Evolutionary conservation across 2,329 filamentous ascomycete genomes (phyloP), one percentile per base, ranked within the genome.

Genomic region (Phyllosticta paracitricarpa): DNA sequence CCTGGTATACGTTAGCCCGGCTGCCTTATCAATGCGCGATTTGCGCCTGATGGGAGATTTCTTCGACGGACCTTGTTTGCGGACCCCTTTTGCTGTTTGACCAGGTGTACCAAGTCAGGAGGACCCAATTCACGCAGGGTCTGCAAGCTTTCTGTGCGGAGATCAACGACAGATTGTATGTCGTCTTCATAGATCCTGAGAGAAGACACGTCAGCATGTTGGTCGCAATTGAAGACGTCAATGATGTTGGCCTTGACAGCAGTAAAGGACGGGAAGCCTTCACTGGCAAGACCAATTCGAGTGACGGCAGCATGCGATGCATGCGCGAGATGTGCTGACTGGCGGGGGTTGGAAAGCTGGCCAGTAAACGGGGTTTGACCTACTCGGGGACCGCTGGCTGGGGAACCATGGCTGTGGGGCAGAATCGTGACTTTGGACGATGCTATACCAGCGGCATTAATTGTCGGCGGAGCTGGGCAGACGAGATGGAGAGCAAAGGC

Each of bases 91-190:
- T 83, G 81, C 69, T 86, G 84, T 72, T 97, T 97, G 69, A 96
- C 84, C 62, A 99, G 83, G 77, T 99, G 94, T 51, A 97, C 93
- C 28, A 99, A 83, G 76, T 99, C 94, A 59, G 94, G 94, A 26
- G 94, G 94, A 52, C 94, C 94, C 62, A 99, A 84, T 81, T 99
- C 94, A 71, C 94, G 89, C 65, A 99, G 82, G 56, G 86, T 84
- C 67, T 88, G 82, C 51, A 99, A 83, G 53, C 89, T 89, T 72
- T 99, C 94, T 68, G 93, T 96, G 74, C 94, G 88, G 68, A 91
- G 87, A 72, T 97, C 92, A 74, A 97, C 88, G 58, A 93, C 90
- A 69, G 96, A 91, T 72, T 96, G 89, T 64, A 95, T 83, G 65
- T 94, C 84, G 76, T 97, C 91, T 78, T 99, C 94, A 69, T 92